These are phyloP conservation scores for Tylopilus felleus DNA, from an alignment of 768 basidiomycete species.

Conservation along the genomic window DNA sequence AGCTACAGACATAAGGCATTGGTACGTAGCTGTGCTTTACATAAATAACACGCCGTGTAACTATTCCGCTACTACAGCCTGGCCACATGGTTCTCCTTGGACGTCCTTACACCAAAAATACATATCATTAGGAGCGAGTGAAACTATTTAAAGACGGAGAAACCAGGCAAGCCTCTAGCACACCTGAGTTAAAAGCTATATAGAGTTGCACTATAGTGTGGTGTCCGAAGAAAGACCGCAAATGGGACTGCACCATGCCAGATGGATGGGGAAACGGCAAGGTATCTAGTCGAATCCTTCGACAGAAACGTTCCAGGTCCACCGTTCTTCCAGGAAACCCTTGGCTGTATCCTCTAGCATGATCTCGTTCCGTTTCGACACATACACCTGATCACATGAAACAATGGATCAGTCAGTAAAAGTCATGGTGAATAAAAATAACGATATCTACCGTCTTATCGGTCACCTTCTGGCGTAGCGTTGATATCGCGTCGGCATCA, in stretches of 20 bases:
- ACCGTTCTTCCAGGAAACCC: constrained; percentile 83
- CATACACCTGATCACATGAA: constrained; percentile 61
- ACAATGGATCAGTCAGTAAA: neutral
- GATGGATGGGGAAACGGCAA: neutral
- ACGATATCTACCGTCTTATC: constrained; percentile 77
- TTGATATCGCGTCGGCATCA: constrained; percentile 77
- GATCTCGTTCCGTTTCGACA: constrained; percentile 96
- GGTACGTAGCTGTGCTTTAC: too few species aligned
- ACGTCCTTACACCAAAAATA: neutral
- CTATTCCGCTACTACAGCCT: too few species aligned
- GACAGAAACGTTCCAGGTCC: constrained; percentile 74
- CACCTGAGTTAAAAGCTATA: neutral
- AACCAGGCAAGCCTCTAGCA: constrained; percentile 3
- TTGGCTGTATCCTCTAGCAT: constrained; percentile 91
- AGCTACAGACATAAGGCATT: too few species aligned
- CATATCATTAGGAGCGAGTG: constrained; percentile 13
- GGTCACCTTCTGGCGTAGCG: constrained; percentile 86
- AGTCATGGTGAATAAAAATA: neutral
- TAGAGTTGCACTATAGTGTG: neutral
- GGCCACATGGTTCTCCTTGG: neutral
- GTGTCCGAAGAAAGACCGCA: constrained; percentile 1
- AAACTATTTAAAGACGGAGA: neutral
- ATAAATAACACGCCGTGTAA: too few species aligned
- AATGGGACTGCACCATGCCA: neutral
- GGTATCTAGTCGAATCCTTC: constrained; percentile 60